Evolutionary conservation across 192 early-diverging fungal genomes (phyloP).

Genomic region (Phycomyces nitens): DNA sequence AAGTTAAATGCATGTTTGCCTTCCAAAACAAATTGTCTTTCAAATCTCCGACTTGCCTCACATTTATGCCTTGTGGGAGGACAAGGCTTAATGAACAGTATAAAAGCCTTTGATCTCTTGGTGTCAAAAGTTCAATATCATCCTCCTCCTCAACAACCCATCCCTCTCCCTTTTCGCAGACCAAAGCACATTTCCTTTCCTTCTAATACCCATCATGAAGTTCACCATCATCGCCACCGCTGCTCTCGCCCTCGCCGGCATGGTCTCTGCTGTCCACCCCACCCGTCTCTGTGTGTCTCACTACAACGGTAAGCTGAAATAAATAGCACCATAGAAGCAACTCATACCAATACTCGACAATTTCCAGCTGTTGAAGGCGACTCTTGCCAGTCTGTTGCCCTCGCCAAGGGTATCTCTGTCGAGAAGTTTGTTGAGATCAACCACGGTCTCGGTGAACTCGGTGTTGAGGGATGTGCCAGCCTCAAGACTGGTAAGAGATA

Average conservation of each 20-base stretch:
- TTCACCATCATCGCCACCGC: constrained; percentile 24
- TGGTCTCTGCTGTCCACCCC: constrained; percentile 13
- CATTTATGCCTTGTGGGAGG: too few species aligned
- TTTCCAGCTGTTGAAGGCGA: constrained; percentile 4
- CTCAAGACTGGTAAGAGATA: background rate
- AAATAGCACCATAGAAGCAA: too few species aligned
- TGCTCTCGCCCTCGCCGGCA: constrained; percentile 19
- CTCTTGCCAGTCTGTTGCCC: constrained; percentile 15
- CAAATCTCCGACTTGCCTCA: too few species aligned
- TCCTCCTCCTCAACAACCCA: too few species aligned
- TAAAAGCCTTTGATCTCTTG: too few species aligned
- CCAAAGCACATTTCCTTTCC: constrained; percentile 3
- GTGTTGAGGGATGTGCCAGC: background rate
- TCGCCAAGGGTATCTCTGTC: constrained; percentile 14
- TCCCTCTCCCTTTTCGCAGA: background rate
- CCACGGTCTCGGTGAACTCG: too few species aligned
- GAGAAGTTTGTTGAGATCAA: constrained; percentile 3
- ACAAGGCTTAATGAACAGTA: too few species aligned
- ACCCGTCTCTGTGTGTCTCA: constrained; percentile 3
- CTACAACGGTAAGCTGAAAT: constrained; percentile 7
- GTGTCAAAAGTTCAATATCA: too few species aligned
- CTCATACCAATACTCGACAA: too few species aligned
- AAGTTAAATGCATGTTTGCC: too few species aligned
- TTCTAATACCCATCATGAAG: constrained; percentile 30
- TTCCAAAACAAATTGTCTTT: too few species aligned